These are phyloP conservation scores for Cucumis sativus DNA, from an alignment of 306 rosid genomes.

Conservation along the genomic window Cucumber_9930_V3 NC_026660.2:928001-928500, in stretches of 20 bases:
- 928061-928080: constrained; percentile 63
- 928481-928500: constrained; percentile 70
- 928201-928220: constrained; percentile 39
- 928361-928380: background rate
- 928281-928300: background rate
- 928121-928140: constrained; percentile 51
- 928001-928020: constrained; percentile 76
- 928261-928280: background rate
- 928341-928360: background rate
- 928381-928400: background rate
- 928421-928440: constrained; percentile 96
- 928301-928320: background rate
- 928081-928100: constrained; percentile 74
- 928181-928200: constrained; percentile 88
- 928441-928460: constrained; percentile 79
- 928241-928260: background rate
- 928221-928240: constrained; percentile 9
- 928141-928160: constrained; percentile 92
- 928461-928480: constrained; percentile 65
- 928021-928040: constrained; percentile 76
- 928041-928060: constrained; percentile 76
- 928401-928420: background rate
- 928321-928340: background rate
- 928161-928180: constrained; percentile 79
- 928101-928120: constrained; percentile 50